Percentiles rank a stretch among this genome's conserved stretches.
phyloP scores from a whole-genome alignment of 2,329 filamentous ascomycete genomes.

The Alternaria triticina region DNA sequence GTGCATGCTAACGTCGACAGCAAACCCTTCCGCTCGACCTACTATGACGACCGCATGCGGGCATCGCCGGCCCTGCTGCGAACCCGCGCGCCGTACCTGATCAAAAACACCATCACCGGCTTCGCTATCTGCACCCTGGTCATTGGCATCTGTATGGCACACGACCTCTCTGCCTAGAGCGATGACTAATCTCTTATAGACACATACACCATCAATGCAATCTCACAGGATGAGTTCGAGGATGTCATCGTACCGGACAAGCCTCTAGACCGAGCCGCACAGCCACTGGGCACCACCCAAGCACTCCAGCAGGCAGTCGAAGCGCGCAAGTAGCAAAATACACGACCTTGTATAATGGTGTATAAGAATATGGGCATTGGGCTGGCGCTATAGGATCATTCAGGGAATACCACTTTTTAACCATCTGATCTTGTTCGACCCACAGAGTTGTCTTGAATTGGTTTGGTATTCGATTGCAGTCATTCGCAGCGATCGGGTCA shows the following conservation, averaged over 20 bases:
- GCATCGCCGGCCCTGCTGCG: conserved; percentile 89
- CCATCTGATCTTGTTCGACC: not conserved
- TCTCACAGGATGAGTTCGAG: conserved; percentile 96
- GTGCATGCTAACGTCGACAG: conserved; percentile 26
- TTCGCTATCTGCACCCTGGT: conserved; percentile 75
- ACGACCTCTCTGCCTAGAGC: not conserved
- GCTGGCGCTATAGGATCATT: conserved; percentile 32
- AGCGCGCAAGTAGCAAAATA: conserved; percentile 30
- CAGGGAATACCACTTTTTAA: conserved; percentile 20
- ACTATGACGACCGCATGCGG: conserved; percentile 88
- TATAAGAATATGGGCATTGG: conserved; percentile 37
- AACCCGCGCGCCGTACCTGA: conserved; percentile 86
- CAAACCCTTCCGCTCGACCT: conserved; percentile 70
- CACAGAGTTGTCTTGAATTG: not conserved
- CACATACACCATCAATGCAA: conserved; percentile 76
- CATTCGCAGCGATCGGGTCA: not conserved
- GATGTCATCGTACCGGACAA: conserved; percentile 89
- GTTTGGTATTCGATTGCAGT: not conserved
- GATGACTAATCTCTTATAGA: conserved; percentile 54
- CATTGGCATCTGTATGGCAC: conserved; percentile 77
- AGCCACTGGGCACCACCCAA: conserved; percentile 35
- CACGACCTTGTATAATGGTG: conserved; percentile 29
- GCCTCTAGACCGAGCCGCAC: conserved; percentile 58
- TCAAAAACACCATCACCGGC: conserved; percentile 87
- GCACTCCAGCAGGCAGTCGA: conserved; percentile 40